Base-by-base conservation (phyloP, 495 filamentous ascomycete species). In the Hyaloscypha bicolor region DNA sequence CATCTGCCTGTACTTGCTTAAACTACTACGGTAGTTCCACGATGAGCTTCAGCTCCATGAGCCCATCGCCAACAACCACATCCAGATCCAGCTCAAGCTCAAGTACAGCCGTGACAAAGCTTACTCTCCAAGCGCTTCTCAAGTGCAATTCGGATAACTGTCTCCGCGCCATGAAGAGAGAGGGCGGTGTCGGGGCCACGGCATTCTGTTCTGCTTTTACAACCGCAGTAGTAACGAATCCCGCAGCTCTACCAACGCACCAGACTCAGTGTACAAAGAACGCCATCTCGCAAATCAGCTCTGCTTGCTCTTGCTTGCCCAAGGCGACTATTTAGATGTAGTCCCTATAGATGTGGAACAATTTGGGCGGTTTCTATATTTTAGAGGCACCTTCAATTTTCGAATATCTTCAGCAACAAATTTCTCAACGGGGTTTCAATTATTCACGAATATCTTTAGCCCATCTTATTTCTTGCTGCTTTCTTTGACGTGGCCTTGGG, bases 71-170 rank as follows among this genome's bases (percentile, higher is more conserved):
- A 19, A 48, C 42, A 48, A 8, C 35, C 35, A 37, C 35, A 37
- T 37, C 42, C 11, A 48, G 4, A 48, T 25, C 25, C 25, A 48
- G 42, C 16, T 48, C 42, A 48, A 48, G 9, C 6, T 56, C 22
- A 30, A 56, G 53, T 56, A 25, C 53, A 29, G 21, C 53, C 30
- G 6, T 14, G 21, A 29, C 22, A 25, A 9, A 9, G 53, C 0
- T 5, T 12, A 14, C 9, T 9, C 9, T 1, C 4, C n/a, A 2
- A 16, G 21, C 21, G 9, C 25, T 35, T 21, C 11, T 29, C 4
- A 37, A 19, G 0, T 64, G 62, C 31, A 64, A 64, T 51, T 9
- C 51, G 0, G 62, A 64, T 31, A 56, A 64, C 22, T 64, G 62
- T 64, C 25, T 64, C 12, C 45, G 62, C 9, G 62, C 62, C 0